Conservation (phyloP, 352 stramenopile species). For the Ophiocytium majus region DNA sequence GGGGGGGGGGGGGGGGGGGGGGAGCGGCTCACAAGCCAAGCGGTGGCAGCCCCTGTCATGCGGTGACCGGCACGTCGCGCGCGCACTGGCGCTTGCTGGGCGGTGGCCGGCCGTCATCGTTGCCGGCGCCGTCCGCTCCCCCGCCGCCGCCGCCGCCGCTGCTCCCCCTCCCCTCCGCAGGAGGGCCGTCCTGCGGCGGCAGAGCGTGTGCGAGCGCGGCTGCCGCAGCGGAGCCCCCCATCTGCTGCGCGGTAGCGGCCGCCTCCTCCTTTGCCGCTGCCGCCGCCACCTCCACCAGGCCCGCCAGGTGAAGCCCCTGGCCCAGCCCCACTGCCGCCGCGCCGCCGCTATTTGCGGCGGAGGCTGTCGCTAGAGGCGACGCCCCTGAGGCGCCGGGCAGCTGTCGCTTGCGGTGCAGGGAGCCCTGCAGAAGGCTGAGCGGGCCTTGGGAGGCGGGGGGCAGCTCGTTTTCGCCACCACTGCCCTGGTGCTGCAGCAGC, state of each 20-base stretch:
- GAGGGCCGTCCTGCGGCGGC: too few species aligned
- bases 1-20: too few species aligned
- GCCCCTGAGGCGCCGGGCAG: neutral
- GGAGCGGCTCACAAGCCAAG: too few species aligned
- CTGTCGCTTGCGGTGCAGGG: neutral
- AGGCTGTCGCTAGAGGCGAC: neutral
- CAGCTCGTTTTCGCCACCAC: slow-evolving; percentile 46
- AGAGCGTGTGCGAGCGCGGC: neutral
- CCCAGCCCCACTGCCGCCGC: too few species aligned
- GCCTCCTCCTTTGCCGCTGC: neutral
- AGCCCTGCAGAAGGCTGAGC: neutral
- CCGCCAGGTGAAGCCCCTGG: neutral
- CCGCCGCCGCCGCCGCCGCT: neutral
- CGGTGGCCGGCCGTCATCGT: too few species aligned
- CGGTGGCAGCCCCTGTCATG: too few species aligned
- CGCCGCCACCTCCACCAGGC: neutral
- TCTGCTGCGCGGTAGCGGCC: too few species aligned
- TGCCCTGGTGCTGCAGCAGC: slow-evolving; percentile 46
- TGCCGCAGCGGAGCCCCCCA: neutral
- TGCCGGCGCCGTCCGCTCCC: neutral
- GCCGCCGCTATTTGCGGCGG: neutral
- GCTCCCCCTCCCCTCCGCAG: too few species aligned
- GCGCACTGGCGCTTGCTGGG: neutral
- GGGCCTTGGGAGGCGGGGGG: neutral
- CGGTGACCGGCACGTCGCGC: neutral